These are phyloP conservation scores for Populus tomentosa DNA, from an alignment of 441 rosid genomes.

Conservation along the genomic window DNA sequence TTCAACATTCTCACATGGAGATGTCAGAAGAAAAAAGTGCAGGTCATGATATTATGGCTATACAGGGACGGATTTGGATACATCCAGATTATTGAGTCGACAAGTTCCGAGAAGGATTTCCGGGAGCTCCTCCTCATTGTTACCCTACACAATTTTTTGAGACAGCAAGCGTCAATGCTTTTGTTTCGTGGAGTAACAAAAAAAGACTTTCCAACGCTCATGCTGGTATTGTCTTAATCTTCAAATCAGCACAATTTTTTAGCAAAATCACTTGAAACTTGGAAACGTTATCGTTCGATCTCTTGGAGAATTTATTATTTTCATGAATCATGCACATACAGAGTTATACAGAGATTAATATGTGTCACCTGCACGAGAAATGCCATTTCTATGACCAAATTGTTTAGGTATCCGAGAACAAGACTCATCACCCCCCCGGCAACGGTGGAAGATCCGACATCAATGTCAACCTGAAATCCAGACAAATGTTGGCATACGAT, in stretches of 20 bases:
- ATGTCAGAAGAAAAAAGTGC: neutral
- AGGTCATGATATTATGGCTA: slow-evolving; percentile 5
- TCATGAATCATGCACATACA: neutral
- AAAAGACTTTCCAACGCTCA: neutral
- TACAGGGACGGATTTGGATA: slow-evolving; percentile 42
- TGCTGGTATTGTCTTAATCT: neutral
- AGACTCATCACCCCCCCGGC: slow-evolving; percentile 87
- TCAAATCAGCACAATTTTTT: neutral
- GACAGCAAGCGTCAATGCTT: neutral
- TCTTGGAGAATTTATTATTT: neutral
- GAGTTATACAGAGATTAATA: neutral
- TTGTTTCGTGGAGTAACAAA: too few species aligned
- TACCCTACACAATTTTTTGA: slow-evolving; percentile 45
- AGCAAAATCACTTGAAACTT: neutral
- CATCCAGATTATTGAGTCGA: slow-evolving; percentile 66
- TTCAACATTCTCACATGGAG: neutral
- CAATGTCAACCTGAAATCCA: slow-evolving; percentile 57
- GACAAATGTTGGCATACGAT: neutral
- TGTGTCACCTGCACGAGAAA: slow-evolving; percentile 73
- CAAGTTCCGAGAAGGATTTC: slow-evolving; percentile 83
- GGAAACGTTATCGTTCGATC: too few species aligned
- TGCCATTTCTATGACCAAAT: slow-evolving; percentile 90
- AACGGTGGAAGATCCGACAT: slow-evolving; percentile 91
- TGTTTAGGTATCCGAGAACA: slow-evolving; percentile 80
- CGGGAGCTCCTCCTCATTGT: slow-evolving; percentile 88